Conservation (phyloP, 2,329 filamentous ascomycete species). For the Fusarium nurragi region DNA sequence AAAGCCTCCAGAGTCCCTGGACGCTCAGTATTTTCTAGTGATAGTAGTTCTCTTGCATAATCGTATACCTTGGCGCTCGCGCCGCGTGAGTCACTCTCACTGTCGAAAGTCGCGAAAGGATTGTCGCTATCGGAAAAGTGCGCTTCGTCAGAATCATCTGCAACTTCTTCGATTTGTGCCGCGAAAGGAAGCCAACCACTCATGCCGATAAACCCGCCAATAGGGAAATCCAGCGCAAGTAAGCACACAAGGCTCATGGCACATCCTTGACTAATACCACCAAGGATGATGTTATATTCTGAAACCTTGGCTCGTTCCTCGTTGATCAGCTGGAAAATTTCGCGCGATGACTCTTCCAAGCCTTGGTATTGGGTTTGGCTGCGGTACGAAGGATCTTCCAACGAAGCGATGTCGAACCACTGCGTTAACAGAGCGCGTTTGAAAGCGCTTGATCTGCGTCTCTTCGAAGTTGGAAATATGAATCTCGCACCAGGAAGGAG, state of each 20-base stretch:
- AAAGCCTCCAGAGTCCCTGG: conserved; percentile 14
- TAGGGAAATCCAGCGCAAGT: conserved; percentile 49
- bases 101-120: conserved; percentile 36
- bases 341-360: conserved; percentile 52
- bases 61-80: conserved; percentile 40
- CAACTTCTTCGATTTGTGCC: conserved; percentile 46
- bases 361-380: conserved; percentile 57
- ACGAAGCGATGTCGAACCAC: conserved; percentile 61
- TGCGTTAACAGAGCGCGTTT: conserved; percentile 56
- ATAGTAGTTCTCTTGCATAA: conserved; percentile 47
- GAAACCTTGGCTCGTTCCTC: conserved; percentile 46
- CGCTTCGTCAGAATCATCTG: conserved; percentile 11
- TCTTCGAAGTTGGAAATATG: conserved; percentile 61
- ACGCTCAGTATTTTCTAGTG: conserved; percentile 19
- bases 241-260: conserved; percentile 56
- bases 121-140: conserved; percentile 23
- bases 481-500: conserved; percentile 55
- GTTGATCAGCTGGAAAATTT: conserved; percentile 49
- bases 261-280: conserved; percentile 64
- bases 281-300: conserved; percentile 56
- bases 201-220: conserved; percentile 59
- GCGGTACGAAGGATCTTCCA: conserved; percentile 53
- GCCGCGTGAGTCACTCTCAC: background rate
- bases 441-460: conserved; percentile 55
- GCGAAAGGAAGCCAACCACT: conserved; percentile 57